Evolutionary conservation across 1,284 basidiomycete genomes (phyloP), one percentile per base, ranked within the genome.

Genomic region (Sphaerobolus stellatus): DNA sequence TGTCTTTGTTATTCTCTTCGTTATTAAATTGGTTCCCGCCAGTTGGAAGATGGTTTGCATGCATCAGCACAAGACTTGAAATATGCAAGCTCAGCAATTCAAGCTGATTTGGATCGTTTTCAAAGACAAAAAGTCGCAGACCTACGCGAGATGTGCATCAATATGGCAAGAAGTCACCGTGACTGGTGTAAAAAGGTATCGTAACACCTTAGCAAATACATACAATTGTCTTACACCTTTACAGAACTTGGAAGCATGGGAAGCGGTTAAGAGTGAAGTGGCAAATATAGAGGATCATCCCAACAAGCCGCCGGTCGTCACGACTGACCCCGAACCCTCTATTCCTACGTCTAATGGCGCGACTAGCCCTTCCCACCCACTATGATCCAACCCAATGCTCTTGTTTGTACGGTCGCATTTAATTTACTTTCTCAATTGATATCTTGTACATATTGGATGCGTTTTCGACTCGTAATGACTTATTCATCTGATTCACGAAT

Each of bases 81-180:
- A 66, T 98, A 97, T 71, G 92, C 94, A 0, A 95, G 90, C 62
- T 90, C 88, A 36, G 97, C 95, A 16, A 96, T 99, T 53, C 97
- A 99, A 70, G 92, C 93, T 5, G 97, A 99, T 72, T 77, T 99
- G 59, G 97, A 99, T 73, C 83, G 97, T 38, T 99, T 99, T 74
- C 97, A 99, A 70, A 82, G 97, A 20, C 94, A 98, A 74, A 99
- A 99, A 70, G 96, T 99, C 4, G 92, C 92, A 3, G 97, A 99
- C 74, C 65, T 99, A 59, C 79, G 92, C 36, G 88, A 95, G 66
- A 93, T 99, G 90, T 78, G 90, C 50, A 89, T 98, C 59, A 84
- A 84, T 64, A 90, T 98, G 79, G 92, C 94, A 1, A 81, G 82
- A 62, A 88, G 88, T 58, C 97, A 99, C 70, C 83, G 90, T 48